phyloP scores from a whole-genome alignment of 2,329 filamentous ascomycete species.

The Penicillium sp. region DNA sequence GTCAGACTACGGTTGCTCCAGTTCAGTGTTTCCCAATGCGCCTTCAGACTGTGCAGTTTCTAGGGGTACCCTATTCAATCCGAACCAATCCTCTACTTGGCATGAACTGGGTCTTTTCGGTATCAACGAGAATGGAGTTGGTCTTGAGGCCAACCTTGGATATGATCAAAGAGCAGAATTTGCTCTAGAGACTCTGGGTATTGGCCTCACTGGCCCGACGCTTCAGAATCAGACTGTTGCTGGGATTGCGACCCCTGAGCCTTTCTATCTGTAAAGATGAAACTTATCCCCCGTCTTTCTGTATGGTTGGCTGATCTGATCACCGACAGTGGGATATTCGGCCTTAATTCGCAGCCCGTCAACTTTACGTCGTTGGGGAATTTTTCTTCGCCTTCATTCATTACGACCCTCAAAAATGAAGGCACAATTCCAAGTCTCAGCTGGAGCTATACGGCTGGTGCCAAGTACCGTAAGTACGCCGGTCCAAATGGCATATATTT shows the following conservation, averaged over 20 bases:
- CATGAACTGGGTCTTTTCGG: conserved; percentile 9
- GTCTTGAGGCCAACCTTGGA: conserved; percentile 14
- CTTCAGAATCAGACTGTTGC: conserved; percentile 13
- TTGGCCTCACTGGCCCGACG: conserved; percentile 8
- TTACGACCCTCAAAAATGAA: conserved; percentile 49
- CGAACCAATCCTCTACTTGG: conserved; percentile 11
- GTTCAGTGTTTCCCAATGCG: conserved; percentile 46
- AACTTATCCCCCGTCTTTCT: conserved; percentile 37
- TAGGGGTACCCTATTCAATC: conserved; percentile 9
- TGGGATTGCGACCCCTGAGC: conserved; percentile 29
- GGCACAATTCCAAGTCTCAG: conserved; percentile 65
- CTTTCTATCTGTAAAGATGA: conserved; percentile 41
- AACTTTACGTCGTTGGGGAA: conserved; percentile 41
- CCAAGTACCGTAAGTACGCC: conserved; percentile 57
- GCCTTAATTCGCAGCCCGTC: conserved; percentile 34
- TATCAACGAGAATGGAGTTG: conserved; percentile 10
- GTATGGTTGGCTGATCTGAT: conserved; percentile 28
- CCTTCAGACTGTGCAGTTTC: conserved; percentile 14
- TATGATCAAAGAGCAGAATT: conserved; percentile 11
- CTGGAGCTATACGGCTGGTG: conserved; percentile 71
- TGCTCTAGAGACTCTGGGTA: conserved; percentile 4
- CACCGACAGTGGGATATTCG: conserved; percentile 37
- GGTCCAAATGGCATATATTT: neutral
- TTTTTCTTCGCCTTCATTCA: conserved; percentile 49
- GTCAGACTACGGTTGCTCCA: conserved; percentile 49